Percentiles rank a stretch among this genome's conserved stretches.
Evolutionary conservation across 352 stramenopile species (phyloP).

Genomic region (Pythium aristosporum): DNA sequence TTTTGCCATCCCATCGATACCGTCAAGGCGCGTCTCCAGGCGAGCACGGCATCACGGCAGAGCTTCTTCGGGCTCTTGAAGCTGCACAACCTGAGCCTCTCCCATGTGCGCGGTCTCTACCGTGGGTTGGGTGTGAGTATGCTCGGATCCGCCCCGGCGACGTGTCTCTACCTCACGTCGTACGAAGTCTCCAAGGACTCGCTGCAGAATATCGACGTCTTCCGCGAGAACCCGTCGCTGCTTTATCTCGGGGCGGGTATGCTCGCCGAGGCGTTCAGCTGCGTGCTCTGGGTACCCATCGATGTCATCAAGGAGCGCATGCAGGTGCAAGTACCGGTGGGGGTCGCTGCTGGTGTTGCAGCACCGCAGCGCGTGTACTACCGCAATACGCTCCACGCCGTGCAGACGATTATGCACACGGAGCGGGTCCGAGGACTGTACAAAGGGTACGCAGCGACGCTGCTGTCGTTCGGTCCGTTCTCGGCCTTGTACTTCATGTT

Average conservation of each 20-base stretch:
- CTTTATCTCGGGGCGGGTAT: conserved; percentile 74
- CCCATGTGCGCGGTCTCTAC: conserved; percentile 90
- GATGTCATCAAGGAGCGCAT: conserved; percentile 99
- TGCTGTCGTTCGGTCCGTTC: conserved; percentile 97
- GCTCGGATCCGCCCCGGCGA: conserved; percentile 93
- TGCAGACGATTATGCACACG: conserved; percentile 87
- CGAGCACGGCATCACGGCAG: conserved; percentile 19
- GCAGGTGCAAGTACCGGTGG: conserved; percentile 89
- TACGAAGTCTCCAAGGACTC: conserved; percentile 91
- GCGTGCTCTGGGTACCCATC: conserved; percentile 98
- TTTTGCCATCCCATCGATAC: conserved; percentile 93
- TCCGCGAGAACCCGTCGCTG: conserved; percentile 52
- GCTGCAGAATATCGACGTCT: conserved; percentile 40
- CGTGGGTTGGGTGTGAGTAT: conserved; percentile 94
- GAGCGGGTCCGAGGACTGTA: conserved; percentile 94
- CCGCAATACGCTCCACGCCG: conserved; percentile 87
- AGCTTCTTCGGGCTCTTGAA: conserved; percentile 35
- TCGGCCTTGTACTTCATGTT: conserved; percentile 98
- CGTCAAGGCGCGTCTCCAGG: conserved; percentile 86
- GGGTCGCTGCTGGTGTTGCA: not conserved
- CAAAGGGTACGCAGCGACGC: conserved; percentile 93
- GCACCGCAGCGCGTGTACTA: conserved; percentile 73
- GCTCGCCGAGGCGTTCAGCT: conserved; percentile 82
- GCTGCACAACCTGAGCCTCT: conserved; percentile 40
- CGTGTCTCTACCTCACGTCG: conserved; percentile 95